These are phyloP conservation scores for Candida anglica DNA, from an alignment of 805 yeast species.

Conservation along the genomic window DNA sequence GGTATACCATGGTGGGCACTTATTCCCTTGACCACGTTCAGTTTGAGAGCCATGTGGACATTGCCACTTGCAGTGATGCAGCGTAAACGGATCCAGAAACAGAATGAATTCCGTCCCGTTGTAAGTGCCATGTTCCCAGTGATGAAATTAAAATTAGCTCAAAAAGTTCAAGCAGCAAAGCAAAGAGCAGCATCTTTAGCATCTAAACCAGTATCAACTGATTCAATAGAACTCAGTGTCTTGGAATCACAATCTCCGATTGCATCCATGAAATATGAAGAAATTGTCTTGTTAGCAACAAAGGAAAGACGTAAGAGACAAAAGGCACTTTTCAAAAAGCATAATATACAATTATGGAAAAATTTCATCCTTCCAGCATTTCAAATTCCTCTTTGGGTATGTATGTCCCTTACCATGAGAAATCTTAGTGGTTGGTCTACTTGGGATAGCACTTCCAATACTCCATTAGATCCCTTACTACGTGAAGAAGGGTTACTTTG, in stretches of 20 bases:
- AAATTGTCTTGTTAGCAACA: conserved; percentile 66
- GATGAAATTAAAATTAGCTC: conserved; percentile 52
- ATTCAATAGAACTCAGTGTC: background rate
- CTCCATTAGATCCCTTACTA: conserved; percentile 48
- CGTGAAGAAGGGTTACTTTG: conserved; percentile 56
- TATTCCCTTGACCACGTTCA: conserved; percentile 69
- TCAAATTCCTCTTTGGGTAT: conserved; percentile 86
- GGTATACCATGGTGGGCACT: conserved; percentile 82
- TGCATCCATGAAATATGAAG: conserved; percentile 63
- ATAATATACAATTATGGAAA: conserved; percentile 78
- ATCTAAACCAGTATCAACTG: background rate
- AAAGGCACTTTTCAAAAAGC: conserved; percentile 58
- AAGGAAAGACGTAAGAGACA: conserved; percentile 80
- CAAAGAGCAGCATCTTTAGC: conserved; percentile 12
- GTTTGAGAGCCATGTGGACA: conserved; percentile 63
- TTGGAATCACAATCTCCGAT: conserved; percentile 22
- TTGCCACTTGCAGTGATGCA: conserved; percentile 76
- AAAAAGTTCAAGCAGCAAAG: conserved; percentile 38
- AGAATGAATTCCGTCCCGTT: conserved; percentile 67
- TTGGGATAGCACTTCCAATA: conserved; percentile 37
- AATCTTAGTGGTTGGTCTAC: conserved; percentile 67
- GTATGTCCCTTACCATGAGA: conserved; percentile 71
- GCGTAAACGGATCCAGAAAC: conserved; percentile 64
- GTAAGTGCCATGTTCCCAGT: conserved; percentile 75
- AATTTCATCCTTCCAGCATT: conserved; percentile 68